A percentile compares a stretch with the other conserved stretches of the same genome.
These are phyloP conservation scores for Kingdonia uniflora DNA, from an alignment of 164 flowering plant species.

Conservation along the genomic window DNA sequence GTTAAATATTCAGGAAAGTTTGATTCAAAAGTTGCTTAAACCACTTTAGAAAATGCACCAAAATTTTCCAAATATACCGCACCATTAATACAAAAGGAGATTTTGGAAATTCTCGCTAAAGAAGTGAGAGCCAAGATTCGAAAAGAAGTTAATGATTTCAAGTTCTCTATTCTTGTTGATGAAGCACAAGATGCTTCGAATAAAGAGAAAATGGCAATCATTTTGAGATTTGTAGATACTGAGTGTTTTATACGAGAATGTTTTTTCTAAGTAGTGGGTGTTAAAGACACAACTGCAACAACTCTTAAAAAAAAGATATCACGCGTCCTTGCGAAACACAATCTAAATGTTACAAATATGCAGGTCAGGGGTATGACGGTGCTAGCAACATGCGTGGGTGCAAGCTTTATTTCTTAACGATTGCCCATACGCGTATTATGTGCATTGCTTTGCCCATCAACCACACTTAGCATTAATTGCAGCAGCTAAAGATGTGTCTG, in stretches of 20 bases:
- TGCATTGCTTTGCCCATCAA: not conserved
- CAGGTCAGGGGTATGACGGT: not conserved
- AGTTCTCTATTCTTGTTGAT: constrained; percentile 18
- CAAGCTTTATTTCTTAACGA: too few relatives aligned
- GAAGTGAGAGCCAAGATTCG: constrained; percentile 4
- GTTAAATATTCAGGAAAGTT: too few relatives aligned
- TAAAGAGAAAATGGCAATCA: constrained; percentile 13
- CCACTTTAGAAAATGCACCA: too few relatives aligned
- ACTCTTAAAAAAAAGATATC: not conserved
- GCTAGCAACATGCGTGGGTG: not conserved
- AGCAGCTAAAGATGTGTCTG: not conserved
- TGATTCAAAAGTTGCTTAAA: too few relatives aligned
- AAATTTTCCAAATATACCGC: constrained; percentile 9
- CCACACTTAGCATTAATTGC: constrained; percentile 1
- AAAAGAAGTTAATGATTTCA: constrained; percentile 6
- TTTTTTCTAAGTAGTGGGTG: not conserved
- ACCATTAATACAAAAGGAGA: constrained; percentile 13
- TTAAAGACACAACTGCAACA: not conserved
- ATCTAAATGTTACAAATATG: too few relatives aligned
- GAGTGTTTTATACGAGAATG: constrained; percentile 9
- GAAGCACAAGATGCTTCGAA: constrained; percentile 12
- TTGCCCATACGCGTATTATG: not conserved
- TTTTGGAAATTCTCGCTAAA: constrained; percentile 2
- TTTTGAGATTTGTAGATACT: constrained; percentile 15
- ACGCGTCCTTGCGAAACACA: not conserved